These are phyloP conservation scores for Xeromyces bisporus DNA, from an alignment of 495 filamentous ascomycete genomes.

Conservation along the genomic window DNA sequence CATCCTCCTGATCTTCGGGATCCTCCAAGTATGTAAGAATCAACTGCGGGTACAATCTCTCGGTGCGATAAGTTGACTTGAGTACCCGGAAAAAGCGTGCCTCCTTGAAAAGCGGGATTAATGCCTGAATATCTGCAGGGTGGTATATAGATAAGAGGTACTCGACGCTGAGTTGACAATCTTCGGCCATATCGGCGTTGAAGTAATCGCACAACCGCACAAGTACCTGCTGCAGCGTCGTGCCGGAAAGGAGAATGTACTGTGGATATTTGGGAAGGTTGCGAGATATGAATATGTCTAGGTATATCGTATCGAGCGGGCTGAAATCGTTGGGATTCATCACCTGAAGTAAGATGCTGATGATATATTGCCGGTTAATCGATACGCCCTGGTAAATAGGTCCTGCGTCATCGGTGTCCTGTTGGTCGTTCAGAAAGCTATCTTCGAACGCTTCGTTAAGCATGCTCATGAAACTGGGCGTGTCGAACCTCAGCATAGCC, in stretches of 20 bases:
- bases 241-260: slow-evolving; percentile 79
- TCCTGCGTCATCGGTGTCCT: slow-evolving; percentile 16
- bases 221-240: slow-evolving; percentile 65
- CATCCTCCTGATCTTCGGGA: slow-evolving; percentile 45
- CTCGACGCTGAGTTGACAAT: slow-evolving; percentile 89
- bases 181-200: slow-evolving; percentile 63
- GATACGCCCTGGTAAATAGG: slow-evolving; percentile 33
- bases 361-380: slow-evolving; percentile 77
- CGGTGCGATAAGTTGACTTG: slow-evolving; percentile 69
- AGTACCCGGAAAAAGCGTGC: slow-evolving; percentile 87
- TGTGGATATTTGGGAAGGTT: slow-evolving; percentile 94
- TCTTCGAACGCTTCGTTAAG: slow-evolving; percentile 97
- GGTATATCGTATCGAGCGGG: slow-evolving; percentile 71
- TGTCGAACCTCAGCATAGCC: slow-evolving; percentile 71
- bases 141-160: slow-evolving; percentile 89
- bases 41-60: slow-evolving; percentile 65
- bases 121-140: slow-evolving; percentile 56
- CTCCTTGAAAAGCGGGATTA: slow-evolving; percentile 61
- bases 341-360: slow-evolving; percentile 76
- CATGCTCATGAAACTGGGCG: slow-evolving; percentile 83
- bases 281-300: slow-evolving; percentile 95
- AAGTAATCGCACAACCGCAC: slow-evolving; percentile 73
- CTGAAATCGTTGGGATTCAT: slow-evolving; percentile 61
- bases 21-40: slow-evolving; percentile 78
- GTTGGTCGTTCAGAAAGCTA: slow-evolving; percentile 63